A percentile compares a stretch with the other conserved stretches of the same genome.
These are phyloP conservation scores for Paecilomyces sp. DNA, from an alignment of 2,329 filamentous ascomycete species.

Conservation along the genomic window DNA sequence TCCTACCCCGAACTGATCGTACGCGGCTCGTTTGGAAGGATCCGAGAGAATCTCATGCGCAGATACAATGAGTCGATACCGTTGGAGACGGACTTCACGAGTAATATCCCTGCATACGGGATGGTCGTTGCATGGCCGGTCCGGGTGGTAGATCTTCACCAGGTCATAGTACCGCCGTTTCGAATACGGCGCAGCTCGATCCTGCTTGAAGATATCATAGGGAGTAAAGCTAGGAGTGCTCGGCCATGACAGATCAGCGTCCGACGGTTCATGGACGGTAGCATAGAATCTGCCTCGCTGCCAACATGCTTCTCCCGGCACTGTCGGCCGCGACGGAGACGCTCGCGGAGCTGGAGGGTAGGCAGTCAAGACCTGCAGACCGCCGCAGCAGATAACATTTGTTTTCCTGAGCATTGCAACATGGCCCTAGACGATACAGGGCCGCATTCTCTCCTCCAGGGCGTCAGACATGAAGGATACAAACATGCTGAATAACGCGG, in stretches of 20 bases:
- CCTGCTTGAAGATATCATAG: conserved; percentile 74
- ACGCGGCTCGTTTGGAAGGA: conserved; percentile 67
- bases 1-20: conserved; percentile 74
- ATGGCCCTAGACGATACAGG: conserved; percentile 20
- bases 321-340: conserved; percentile 14
- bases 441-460: background rate
- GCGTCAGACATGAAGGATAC: background rate
- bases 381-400: conserved; percentile 29
- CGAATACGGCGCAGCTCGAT: conserved; percentile 61
- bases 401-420: conserved; percentile 43
- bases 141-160: conserved; percentile 94
- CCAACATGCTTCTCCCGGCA: conserved; percentile 6
- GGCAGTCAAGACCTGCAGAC: conserved; percentile 26
- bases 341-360: conserved; percentile 19
- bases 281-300: conserved; percentile 23
- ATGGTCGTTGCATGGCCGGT: conserved; percentile 49
- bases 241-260: conserved; percentile 33
- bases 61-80: conserved; percentile 80
- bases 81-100: conserved; percentile 63
- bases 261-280: conserved; percentile 23
- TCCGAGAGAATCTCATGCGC: conserved; percentile 86
- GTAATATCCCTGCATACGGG: conserved; percentile 43
- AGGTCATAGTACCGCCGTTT: conserved; percentile 83
- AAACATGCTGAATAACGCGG: background rate
- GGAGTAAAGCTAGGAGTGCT: conserved; percentile 54